phyloP scores from a whole-genome alignment of 768 basidiomycete species.

The Suillus subaureus region DNA sequence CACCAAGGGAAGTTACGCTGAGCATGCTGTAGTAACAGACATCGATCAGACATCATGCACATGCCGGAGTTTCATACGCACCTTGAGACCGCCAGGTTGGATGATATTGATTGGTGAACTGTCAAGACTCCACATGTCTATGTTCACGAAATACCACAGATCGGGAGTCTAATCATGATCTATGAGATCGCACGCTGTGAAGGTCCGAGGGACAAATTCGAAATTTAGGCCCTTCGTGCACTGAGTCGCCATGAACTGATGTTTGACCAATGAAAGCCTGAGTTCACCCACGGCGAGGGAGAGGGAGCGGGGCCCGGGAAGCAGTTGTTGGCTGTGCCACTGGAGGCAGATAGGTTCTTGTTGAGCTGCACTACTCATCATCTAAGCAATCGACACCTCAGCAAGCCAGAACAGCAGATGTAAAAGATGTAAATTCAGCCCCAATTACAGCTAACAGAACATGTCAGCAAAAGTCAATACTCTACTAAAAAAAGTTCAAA shows the following conservation, averaged over 20 bases:
- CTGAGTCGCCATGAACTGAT: background rate
- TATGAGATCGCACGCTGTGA: background rate
- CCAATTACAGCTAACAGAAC: conserved; percentile 34
- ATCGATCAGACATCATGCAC: background rate
- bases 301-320: background rate
- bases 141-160: background rate
- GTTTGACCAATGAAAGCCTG: background rate
- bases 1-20: background rate
- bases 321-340: background rate
- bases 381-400: background rate
- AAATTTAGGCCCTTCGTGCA: background rate
- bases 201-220: background rate
- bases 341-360: background rate
- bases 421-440: conserved; percentile 1
- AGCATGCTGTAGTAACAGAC: background rate
- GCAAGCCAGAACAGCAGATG: background rate
- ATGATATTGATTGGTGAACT: background rate
- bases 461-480: conserved; percentile 26
- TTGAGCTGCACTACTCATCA: background rate
- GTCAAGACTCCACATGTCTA: background rate
- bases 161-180: background rate
- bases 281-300: background rate
- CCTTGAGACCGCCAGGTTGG: background rate
- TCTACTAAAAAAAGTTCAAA: conserved; percentile 15
- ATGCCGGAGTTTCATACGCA: background rate